Conservation (phyloP, 2,329 filamentous ascomycete genomes). For the Arthrobotrys pseudoclavata region DNA sequence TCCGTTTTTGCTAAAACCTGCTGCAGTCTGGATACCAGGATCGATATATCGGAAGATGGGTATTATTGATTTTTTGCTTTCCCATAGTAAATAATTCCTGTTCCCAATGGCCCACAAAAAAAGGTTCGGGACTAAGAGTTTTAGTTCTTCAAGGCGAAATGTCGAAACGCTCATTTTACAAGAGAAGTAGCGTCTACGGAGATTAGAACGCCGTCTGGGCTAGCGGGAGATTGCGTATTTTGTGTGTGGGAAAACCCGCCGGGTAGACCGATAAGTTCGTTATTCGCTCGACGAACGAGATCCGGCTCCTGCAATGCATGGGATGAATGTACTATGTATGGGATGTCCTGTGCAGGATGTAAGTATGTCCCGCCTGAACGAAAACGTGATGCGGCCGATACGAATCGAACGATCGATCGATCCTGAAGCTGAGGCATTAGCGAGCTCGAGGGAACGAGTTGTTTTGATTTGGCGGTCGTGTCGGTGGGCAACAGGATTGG, state of each 20-base stretch:
- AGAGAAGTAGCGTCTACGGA: slow-evolving; percentile 13
- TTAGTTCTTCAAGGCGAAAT: neutral
- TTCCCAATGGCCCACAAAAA: neutral
- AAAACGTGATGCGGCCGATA: slow-evolving; percentile 22
- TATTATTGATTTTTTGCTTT: neutral
- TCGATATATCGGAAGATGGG: slow-evolving; percentile 6
- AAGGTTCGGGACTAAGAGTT: neutral
- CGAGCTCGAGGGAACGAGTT: neutral
- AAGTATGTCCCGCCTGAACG: slow-evolving; percentile 13
- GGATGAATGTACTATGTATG: neutral
- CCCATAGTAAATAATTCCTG: neutral
- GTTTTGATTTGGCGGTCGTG: slow-evolving; percentile 31
- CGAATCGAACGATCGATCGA: slow-evolving; percentile 15
- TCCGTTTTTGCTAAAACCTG: neutral
- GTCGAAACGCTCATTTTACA: neutral
- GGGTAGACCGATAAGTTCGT: slow-evolving; percentile 22
- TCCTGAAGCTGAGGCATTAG: slow-evolving; percentile 25
- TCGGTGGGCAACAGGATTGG: slow-evolving; percentile 4
- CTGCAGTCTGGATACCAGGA: neutral
- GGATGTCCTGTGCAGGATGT: neutral
- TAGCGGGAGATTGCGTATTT: slow-evolving; percentile 28
- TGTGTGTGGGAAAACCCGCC: neutral
- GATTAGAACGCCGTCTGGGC: slow-evolving; percentile 20
- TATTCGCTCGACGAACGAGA: slow-evolving; percentile 1
- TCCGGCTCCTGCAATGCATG: slow-evolving; percentile 11